These are phyloP conservation scores for Plasmopara viticola DNA, from an alignment of 352 stramenopile genomes.

Conservation along the genomic window DNA sequence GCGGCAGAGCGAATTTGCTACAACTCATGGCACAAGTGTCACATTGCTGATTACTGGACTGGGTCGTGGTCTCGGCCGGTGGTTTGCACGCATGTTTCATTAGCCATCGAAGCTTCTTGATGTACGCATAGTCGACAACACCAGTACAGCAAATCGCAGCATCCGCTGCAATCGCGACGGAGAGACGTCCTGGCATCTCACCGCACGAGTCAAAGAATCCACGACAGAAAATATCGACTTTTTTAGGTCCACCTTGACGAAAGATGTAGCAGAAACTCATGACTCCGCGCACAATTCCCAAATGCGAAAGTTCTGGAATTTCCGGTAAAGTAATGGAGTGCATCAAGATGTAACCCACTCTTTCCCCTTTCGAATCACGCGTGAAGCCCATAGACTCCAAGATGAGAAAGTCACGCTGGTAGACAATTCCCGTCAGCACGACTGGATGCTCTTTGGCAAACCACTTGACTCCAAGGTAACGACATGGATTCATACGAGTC, in stretches of 20 bases:
- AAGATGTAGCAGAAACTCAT: no score
- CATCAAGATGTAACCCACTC: conserved; percentile 19
- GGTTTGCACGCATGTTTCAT: conserved; percentile 23
- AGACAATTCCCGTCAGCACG: conserved; percentile 26
- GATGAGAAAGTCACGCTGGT: conserved; percentile 35
- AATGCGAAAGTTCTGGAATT: no score
- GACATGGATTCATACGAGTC: conserved; percentile 35
- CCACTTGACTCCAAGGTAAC: conserved; percentile 46
- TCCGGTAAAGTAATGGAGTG: no score
- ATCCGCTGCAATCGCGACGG: conserved; percentile 37
- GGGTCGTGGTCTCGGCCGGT: neutral
- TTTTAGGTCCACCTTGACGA: no score
- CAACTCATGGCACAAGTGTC: conserved; percentile 19
- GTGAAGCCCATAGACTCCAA: conserved; percentile 33
- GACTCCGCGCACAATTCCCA: no score
- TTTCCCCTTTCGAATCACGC: conserved; percentile 21
- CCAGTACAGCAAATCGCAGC: conserved; percentile 30
- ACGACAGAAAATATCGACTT: no score
- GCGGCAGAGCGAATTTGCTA: conserved; percentile 17
- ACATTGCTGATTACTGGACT: conserved; percentile 15
- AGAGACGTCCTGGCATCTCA: conserved; percentile 33
- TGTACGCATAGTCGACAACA: conserved; percentile 44
- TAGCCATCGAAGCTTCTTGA: conserved; percentile 61
- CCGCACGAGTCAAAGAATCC: conserved; percentile 42
- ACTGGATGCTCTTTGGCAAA: conserved; percentile 33